Conservation (phyloP, 106 monocot species). For the Acorus calamus region DNA sequence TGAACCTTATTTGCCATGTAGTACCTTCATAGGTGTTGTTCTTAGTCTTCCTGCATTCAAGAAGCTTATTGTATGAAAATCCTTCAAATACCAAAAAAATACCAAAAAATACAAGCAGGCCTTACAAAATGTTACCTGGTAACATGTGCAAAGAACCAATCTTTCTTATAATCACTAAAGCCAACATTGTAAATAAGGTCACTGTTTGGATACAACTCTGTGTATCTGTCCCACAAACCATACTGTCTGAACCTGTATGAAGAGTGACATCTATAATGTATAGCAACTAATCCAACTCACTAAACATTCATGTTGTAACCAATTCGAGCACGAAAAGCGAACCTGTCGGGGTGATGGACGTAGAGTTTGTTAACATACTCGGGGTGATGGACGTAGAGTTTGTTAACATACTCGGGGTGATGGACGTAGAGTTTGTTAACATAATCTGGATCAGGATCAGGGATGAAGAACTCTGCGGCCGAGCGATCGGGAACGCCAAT, state of each 20-base stretch:
- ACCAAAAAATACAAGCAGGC: background rate
- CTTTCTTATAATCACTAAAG: background rate
- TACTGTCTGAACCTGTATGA: background rate
- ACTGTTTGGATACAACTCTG: background rate
- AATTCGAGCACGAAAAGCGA: background rate
- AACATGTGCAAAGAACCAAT: conserved; percentile 2
- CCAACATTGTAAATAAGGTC: background rate
- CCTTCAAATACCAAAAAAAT: background rate
- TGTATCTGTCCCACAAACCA: background rate
- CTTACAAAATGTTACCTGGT: background rate
- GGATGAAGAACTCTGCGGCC: background rate
- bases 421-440: background rate
- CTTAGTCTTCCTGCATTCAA: background rate
- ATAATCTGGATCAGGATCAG: background rate
- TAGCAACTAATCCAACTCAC: background rate
- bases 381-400: background rate
- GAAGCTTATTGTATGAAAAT: background rate
- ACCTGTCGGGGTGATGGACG: background rate
- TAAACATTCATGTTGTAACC: background rate
- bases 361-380: too few relatives aligned
- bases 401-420: background rate
- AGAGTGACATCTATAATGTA: background rate
- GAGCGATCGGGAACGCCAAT: too few relatives aligned
- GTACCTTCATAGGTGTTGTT: conserved; percentile 3
- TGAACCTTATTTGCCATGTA: conserved; percentile 4